Evolutionary conservation across 2,329 filamentous ascomycete species (phyloP).

Genomic region (Exophiala lecanii-corni): DNA sequence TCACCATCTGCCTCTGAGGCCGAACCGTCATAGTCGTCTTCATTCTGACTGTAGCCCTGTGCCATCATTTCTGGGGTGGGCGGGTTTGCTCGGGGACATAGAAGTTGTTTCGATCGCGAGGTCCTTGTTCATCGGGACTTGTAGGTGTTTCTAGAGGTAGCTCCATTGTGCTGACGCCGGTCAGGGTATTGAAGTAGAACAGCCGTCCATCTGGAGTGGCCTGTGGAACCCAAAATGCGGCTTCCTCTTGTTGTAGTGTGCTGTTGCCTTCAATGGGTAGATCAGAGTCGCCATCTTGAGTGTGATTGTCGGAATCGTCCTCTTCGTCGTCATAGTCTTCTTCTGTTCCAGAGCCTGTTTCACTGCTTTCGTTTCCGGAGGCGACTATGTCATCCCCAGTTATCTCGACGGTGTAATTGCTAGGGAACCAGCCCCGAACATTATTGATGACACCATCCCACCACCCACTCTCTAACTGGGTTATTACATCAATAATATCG

Average conservation of each 20-base stretch:
- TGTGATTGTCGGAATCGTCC: conserved; percentile 64
- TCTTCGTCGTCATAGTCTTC: conserved; percentile 60
- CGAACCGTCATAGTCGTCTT: conserved; percentile 91
- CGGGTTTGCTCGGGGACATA: conserved; percentile 84
- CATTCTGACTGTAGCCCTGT: conserved; percentile 65
- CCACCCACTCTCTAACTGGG: conserved; percentile 96
- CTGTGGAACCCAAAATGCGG: conserved; percentile 98
- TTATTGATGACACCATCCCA: conserved; percentile 99
- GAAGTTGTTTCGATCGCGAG: conserved; percentile 82
- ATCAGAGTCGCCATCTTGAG: conserved; percentile 55
- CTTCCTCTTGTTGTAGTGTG: conserved; percentile 68
- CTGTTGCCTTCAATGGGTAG: conserved; percentile 66
- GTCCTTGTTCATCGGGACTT: conserved; percentile 74
- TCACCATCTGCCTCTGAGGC: conserved; percentile 80
- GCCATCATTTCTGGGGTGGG: conserved; percentile 86
- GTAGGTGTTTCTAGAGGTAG: conserved; percentile 86
- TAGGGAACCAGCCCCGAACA: conserved; percentile 96
- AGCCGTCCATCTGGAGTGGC: conserved; percentile 87
- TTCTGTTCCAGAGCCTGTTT: conserved; percentile 45
- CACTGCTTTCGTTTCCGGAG: conserved; percentile 45
- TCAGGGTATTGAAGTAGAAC: conserved; percentile 98
- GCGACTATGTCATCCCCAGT: conserved; percentile 51
- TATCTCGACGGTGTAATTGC: conserved; percentile 94
- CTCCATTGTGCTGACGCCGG: conserved; percentile 90
- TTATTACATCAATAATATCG: conserved; percentile 97